Evolutionary conservation across 2,329 filamentous ascomycete species (phyloP).

Genomic region (Tolypocladium tundrense): DNA sequence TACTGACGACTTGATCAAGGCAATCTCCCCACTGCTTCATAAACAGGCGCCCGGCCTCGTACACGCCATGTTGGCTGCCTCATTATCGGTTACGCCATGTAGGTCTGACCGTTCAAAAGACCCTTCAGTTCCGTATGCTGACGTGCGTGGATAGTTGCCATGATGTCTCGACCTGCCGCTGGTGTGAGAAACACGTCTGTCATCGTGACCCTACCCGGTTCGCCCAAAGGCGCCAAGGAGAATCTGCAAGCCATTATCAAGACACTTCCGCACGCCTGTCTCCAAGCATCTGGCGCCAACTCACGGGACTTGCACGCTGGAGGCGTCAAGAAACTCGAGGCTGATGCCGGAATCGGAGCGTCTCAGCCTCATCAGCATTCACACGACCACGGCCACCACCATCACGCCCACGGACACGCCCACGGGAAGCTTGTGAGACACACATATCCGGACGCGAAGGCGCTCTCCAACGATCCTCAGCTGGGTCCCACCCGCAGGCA

Average conservation of each 20-base stretch:
- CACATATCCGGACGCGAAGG: constrained; percentile 50
- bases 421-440: constrained; percentile 62
- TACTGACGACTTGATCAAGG: constrained; percentile 33
- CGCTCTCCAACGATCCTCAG: constrained; percentile 49
- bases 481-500: constrained; percentile 60
- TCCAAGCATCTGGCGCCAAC: constrained; percentile 74
- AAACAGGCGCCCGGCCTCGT: constrained; percentile 82
- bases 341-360: constrained; percentile 59
- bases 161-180: constrained; percentile 92
- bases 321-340: constrained; percentile 73
- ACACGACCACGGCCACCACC: constrained; percentile 26
- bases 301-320: constrained; percentile 72
- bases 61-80: constrained; percentile 88
- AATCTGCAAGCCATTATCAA: constrained; percentile 84
- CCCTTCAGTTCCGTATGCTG: neutral
- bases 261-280: constrained; percentile 88
- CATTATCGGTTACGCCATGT: constrained; percentile 83
- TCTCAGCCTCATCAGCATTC: constrained; percentile 22
- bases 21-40: constrained; percentile 67
- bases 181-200: constrained; percentile 74
- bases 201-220: constrained; percentile 84
- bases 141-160: constrained; percentile 54
- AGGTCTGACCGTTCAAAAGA: constrained; percentile 23
- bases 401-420: constrained; percentile 33
- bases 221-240: constrained; percentile 89